Percentiles rank a stretch among this genome's conserved stretches.
Conservation (phyloP, 2,329 filamentous ascomycete genomes). For the Bertia moriformis region DNA sequence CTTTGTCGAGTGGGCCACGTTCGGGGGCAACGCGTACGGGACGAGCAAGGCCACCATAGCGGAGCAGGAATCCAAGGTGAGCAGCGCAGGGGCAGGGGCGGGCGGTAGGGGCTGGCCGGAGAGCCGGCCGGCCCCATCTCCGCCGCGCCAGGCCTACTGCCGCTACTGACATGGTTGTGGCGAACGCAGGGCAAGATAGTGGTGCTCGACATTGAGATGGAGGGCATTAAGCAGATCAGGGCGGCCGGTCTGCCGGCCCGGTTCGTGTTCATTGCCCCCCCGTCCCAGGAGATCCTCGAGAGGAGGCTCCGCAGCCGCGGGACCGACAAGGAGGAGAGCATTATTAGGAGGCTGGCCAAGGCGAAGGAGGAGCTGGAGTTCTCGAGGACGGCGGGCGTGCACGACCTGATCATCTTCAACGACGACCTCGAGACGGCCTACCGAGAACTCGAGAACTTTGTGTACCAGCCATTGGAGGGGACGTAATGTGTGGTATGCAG, state of each 20-base stretch:
- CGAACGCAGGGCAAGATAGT: conserved; percentile 25
- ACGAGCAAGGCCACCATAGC: conserved; percentile 8
- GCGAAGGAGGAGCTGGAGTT: conserved; percentile 12
- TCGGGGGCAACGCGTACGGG: conserved; percentile 8
- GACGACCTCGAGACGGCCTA: conserved; percentile 27
- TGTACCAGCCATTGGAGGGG: too few species aligned
- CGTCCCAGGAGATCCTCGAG: conserved; percentile 7
- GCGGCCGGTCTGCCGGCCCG: conserved; percentile 7
- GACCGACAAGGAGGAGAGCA: conserved; percentile 24
- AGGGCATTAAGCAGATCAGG: conserved; percentile 17
- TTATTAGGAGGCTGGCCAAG: conserved; percentile 18
- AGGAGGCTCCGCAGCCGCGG: conserved; percentile 18
- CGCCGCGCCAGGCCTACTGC: too few species aligned
- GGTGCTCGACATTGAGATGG: conserved; percentile 60
- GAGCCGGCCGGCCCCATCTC: too few species aligned
- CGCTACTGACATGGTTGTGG: too few species aligned
- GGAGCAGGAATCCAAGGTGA: too few species aligned
- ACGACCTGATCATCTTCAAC: conserved; percentile 27
- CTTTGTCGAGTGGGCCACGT: conserved; percentile 11
- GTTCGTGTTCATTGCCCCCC: conserved; percentile 10
- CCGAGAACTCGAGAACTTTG: conserved; percentile 22
- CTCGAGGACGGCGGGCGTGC: conserved; percentile 21
- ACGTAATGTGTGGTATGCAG: too few species aligned
- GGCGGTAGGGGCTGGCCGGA: too few species aligned
- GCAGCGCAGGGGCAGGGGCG: too few species aligned